Evolutionary conservation across 495 filamentous ascomycete species (phyloP).

Genomic region (Xylaria cubensis): DNA sequence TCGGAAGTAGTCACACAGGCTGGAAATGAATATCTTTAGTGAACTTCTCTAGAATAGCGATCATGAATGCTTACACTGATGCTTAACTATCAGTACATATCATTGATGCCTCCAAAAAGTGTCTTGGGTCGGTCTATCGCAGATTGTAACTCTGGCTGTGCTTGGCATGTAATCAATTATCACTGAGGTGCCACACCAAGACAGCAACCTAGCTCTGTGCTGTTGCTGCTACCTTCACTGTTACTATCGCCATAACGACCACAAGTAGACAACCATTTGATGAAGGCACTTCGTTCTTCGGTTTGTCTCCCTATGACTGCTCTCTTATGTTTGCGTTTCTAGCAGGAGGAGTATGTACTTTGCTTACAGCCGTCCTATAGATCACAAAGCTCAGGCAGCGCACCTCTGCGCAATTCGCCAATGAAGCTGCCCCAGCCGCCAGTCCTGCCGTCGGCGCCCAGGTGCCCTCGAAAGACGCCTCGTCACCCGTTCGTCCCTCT

Average conservation of each 20-base stretch:
- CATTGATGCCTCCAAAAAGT: not conserved
- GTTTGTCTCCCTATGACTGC: not conserved
- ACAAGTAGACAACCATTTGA: not conserved
- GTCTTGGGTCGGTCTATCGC: not conserved
- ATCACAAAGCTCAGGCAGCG: not conserved
- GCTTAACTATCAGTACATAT: too few relatives aligned
- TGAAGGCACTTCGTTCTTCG: not conserved
- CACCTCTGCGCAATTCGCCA: not conserved
- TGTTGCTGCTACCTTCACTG: not conserved
- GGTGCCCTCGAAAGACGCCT: not conserved
- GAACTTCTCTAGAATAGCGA: too few relatives aligned
- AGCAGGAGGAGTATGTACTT: not conserved
- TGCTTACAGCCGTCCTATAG: not conserved
- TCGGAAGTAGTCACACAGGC: too few relatives aligned
- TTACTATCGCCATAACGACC: not conserved
- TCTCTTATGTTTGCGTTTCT: not conserved
- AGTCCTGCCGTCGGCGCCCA: not conserved
- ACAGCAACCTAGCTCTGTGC: not conserved
- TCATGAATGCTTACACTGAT: too few relatives aligned
- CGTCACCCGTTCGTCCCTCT: not conserved
- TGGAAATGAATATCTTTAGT: too few relatives aligned
- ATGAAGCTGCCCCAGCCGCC: not conserved
- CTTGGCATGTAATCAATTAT: not conserved
- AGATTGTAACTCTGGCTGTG: not conserved
- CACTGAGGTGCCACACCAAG: not conserved